Base-by-base conservation (phyloP, 257 asterid genomes). In the Penstemon newberryi region DNA sequence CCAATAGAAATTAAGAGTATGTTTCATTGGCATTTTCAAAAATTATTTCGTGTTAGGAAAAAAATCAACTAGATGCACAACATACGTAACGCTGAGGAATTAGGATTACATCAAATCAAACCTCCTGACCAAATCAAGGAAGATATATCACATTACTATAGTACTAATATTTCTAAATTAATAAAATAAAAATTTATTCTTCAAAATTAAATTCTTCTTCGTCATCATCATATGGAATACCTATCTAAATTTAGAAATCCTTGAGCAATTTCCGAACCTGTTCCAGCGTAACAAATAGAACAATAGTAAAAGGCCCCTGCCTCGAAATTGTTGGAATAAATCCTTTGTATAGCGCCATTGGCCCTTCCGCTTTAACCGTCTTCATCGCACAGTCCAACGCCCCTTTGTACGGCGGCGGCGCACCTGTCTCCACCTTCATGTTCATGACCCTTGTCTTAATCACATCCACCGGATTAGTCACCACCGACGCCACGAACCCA, bases 371-470 rank as follows among this genome's bases (percentile, higher is more conserved):
- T 50, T 56, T 81, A 3, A 87, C 50, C 8, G 91, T 85, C 78
- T 87, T 85, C 59, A 85, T 76, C 25, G 83, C 84, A 60, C 95
- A 87, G 65, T 87, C 91, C 10, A 85, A 2, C 11, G 91, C 85
- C 6, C 91, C 95, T 1, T 53, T 56, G 62, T 85, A 87, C 9
- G 89, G 85, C 37, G 85, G 73, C 46, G 67, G 72, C 79, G 13
- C 65, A 54, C 88, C 92, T 0, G 87, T 52, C 74, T 77, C 86
- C 56, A 82, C 90, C 60, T 60, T 83, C 91, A 85, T 87, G 44
- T 81, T 87, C 95, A 87, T 87, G 75, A 87, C 89, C 36, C 95
- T 63, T 0, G 91, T 87, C 85, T 87, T 87, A 13, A 87, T 83
- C 75, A 85, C 89, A 18, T 87, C 90, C 66, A 84, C 80, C 47